phyloP scores from a whole-genome alignment of 352 stramenopile species.

The Phytophthora hibernalis region DNA sequence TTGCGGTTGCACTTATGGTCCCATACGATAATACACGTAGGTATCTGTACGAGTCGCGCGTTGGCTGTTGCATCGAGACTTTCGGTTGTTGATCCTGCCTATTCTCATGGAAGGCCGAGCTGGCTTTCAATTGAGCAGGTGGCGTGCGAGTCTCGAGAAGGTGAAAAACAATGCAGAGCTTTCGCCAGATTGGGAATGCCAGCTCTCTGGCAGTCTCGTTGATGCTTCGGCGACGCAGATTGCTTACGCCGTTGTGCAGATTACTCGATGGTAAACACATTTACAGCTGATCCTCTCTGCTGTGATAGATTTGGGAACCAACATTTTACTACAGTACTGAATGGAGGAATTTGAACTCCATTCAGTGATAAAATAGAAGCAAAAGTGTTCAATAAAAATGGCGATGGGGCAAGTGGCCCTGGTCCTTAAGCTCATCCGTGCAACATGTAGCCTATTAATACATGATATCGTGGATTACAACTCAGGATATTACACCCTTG shows the following conservation, averaged over 20 bases:
- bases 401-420: too few relatives aligned
- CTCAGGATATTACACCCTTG: background rate
- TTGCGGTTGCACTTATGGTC: background rate
- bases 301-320: too few relatives aligned
- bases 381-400: too few relatives aligned
- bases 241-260: conserved; percentile 26
- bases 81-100: background rate
- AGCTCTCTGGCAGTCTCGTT: conserved; percentile 18
- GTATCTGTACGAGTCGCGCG: background rate
- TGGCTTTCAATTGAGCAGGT: conserved; percentile 11
- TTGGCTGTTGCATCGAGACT: conserved; percentile 1
- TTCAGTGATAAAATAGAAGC: too few relatives aligned
- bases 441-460: too few relatives aligned
- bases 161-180: conserved; percentile 25
- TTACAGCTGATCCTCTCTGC: too few relatives aligned
- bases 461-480: too few relatives aligned
- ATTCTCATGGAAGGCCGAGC: background rate
- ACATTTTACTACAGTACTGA: too few relatives aligned
- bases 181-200: conserved; percentile 30
- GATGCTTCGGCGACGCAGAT: conserved; percentile 1
- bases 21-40: background rate
- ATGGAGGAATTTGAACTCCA: too few relatives aligned
- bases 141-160: conserved; percentile 21
- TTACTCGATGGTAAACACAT: conserved; percentile 29
- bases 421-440: too few relatives aligned